Percentiles rank a stretch among this genome's conserved stretches.
These are phyloP conservation scores for Phalaenopsis hybrid DNA, from an alignment of 116 monocot genomes.

Conservation along the genomic window DNA sequence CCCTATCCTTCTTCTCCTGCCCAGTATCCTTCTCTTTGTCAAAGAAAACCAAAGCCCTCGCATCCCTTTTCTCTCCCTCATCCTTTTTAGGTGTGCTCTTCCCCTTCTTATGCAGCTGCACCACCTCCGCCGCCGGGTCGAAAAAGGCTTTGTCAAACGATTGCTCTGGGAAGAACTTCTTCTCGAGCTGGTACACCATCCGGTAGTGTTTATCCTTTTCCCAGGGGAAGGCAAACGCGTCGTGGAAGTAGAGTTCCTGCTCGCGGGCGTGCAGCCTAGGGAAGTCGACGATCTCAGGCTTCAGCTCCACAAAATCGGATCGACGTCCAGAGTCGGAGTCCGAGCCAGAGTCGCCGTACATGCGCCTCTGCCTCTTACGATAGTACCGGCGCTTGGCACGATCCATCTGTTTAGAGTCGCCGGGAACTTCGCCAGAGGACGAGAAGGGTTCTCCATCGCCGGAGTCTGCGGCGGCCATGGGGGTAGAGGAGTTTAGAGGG, in stretches of 20 bases:
- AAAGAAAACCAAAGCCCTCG: constrained; percentile 65
- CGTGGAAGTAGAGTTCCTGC: constrained; percentile 94
- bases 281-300: constrained; percentile 84
- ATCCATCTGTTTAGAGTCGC: constrained; percentile 28
- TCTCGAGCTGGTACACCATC: constrained; percentile 98
- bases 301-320: constrained; percentile 57
- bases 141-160: constrained; percentile 88
- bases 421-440: neutral
- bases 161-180: constrained; percentile 94
- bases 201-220: constrained; percentile 97
- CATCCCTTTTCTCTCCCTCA: constrained; percentile 30
- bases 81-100: constrained; percentile 13
- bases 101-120: constrained; percentile 6
- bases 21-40: constrained; percentile 33
- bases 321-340: constrained; percentile 25
- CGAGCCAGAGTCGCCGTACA: constrained; percentile 58
- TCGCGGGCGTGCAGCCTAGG: constrained; percentile 78
- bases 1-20: neutral
- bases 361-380: constrained; percentile 54
- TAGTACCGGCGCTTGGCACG: constrained; percentile 77
- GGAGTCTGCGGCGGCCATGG: constrained; percentile 3
- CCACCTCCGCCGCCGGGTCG: constrained; percentile 12
- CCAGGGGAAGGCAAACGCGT: constrained; percentile 95
- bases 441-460: neutral
- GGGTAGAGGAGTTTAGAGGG: neutral